Base-by-base conservation (phyloP, 768 basidiomycete genomes). In the Phaffia australis region DNA sequence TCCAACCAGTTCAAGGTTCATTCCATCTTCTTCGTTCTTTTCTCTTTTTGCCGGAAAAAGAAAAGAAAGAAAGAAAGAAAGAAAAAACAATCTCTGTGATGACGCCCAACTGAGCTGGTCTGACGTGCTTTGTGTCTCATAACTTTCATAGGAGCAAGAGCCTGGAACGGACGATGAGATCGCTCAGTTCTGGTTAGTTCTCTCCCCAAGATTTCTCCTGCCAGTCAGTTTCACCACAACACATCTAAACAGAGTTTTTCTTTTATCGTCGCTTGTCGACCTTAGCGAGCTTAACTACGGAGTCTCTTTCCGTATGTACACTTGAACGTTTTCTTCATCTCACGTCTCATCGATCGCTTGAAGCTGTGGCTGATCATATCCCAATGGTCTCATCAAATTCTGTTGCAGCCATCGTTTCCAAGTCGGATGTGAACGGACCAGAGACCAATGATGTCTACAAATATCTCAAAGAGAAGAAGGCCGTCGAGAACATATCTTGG, bases 221-320 rank as follows among this genome's bases (percentile, higher is more conserved):
- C 35, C 35, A 42, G 6, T 42, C 35, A 42, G 11, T 5, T 11
- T 42, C 35, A 42, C 11, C 35, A 42, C 35, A 5, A 11, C 35
- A 42, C 11, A 42, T 11, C 35, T 42, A 42, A 42, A 4, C 35
- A n/a, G n/a, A n/a, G 29, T 30, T 23, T 54, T 30, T 54, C 16
- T 23, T 54, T 15, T 15, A 23, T 5, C 15, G 16, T 23, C 9
- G 29, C n/a, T 15, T 54, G 52, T 73, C 2, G 72, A 75, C 49
- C 75, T 75, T 71, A 74, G 74, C 65, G 72, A 75, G 61, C 56
- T 72, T 58, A 77, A 76, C 70, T 77, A 76, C 60, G 75, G 75
- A 30, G 76, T 77, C 21, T 74, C 75, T 19, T 77, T 77, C 71
- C 75, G 75, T 29, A 72, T 77, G 63, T 74, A 72, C 42, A 4